A percentile compares a stretch with the other conserved stretches of the same genome.
Conservation (phyloP, 176 grass and related monocot genomes). For the Urochloa ruziziensis region DNA sequence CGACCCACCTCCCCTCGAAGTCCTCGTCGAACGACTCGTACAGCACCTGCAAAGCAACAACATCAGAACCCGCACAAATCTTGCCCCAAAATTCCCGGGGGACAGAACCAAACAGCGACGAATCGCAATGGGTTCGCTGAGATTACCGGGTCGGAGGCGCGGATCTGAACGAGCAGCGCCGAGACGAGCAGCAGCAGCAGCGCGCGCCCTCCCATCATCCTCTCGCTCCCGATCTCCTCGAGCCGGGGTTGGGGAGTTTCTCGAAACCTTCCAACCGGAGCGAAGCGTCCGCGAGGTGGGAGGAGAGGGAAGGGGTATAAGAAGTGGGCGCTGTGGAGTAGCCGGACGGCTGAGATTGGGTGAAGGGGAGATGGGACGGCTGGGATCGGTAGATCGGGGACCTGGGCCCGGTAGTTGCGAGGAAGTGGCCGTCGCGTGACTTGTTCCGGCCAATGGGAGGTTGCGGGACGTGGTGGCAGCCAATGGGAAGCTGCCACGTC, state of each 20-base stretch:
- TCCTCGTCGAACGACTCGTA: constrained; percentile 84
- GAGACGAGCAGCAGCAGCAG: constrained; percentile 57
- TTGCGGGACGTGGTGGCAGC: not conserved
- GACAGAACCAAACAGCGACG: not conserved
- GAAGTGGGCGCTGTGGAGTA: not conserved
- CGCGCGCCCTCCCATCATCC: constrained; percentile 21
- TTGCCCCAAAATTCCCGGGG: not conserved
- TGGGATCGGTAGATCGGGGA: not conserved
- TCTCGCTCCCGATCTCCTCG: constrained; percentile 24
- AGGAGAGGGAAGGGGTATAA: not conserved
- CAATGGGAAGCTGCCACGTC: not conserved
- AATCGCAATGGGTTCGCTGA: not conserved
- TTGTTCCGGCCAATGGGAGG: constrained; percentile 43
- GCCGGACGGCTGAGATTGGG: not conserved
- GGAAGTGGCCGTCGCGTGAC: constrained; percentile 18
- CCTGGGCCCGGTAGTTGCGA: not conserved
- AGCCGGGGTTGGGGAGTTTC: not conserved
- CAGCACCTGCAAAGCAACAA: constrained; percentile 59
- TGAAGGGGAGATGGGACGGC: not conserved
- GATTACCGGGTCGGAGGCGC: constrained; percentile 83
- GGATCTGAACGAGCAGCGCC: constrained; percentile 64
- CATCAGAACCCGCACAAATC: constrained; percentile 21
- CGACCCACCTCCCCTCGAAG: constrained; percentile 78
- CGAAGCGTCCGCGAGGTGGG: constrained; percentile 2
- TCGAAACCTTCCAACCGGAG: not conserved